phyloP scores from a whole-genome alignment of 345 rosid genomes.

The Brassica cretica region DNA sequence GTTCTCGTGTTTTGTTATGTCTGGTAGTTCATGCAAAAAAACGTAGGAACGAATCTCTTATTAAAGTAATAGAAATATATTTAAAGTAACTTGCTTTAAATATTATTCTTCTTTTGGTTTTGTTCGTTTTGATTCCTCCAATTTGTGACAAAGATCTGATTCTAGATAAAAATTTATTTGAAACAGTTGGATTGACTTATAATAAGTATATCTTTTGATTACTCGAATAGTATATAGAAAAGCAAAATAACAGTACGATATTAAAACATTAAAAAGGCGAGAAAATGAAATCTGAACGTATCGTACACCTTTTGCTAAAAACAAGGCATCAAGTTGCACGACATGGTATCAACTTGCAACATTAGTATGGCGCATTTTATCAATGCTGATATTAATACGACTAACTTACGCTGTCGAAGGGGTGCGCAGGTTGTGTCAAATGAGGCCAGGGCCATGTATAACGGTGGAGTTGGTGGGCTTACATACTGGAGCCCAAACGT shows the following conservation, averaged over 20 bases:
- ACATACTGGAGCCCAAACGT: conserved; percentile 85
- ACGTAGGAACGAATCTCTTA: conserved; percentile 35
- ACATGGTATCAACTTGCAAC: conserved; percentile 14
- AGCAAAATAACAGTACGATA: not conserved
- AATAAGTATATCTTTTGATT: not conserved
- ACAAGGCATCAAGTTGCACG: conserved; percentile 36
- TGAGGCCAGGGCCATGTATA: conserved; percentile 76
- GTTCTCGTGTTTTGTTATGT: conserved; percentile 25
- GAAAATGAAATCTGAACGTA: conserved; percentile 4
- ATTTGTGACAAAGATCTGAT: conserved; percentile 35
- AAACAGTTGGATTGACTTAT: not conserved
- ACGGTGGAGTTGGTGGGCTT: conserved; percentile 67
- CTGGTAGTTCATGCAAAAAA: conserved; percentile 35
- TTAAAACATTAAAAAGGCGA: not conserved
- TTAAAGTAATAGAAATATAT: conserved; percentile 9
- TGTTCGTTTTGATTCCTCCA: conserved; percentile 15
- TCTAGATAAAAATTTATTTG: not conserved
- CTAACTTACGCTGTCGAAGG: not conserved
- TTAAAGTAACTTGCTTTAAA: conserved; percentile 12
- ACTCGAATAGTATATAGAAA: conserved; percentile 3
- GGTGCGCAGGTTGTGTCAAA: conserved; percentile 66
- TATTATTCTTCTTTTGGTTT: conserved; percentile 15
- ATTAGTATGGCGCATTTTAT: conserved; percentile 27
- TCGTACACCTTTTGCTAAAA: conserved; percentile 13
- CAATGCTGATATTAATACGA: not conserved